Evolutionary conservation across 75 land plant genomes (phyloP), one percentile per base, ranked within the genome.

Genomic region (Larix kaempferi): DNA sequence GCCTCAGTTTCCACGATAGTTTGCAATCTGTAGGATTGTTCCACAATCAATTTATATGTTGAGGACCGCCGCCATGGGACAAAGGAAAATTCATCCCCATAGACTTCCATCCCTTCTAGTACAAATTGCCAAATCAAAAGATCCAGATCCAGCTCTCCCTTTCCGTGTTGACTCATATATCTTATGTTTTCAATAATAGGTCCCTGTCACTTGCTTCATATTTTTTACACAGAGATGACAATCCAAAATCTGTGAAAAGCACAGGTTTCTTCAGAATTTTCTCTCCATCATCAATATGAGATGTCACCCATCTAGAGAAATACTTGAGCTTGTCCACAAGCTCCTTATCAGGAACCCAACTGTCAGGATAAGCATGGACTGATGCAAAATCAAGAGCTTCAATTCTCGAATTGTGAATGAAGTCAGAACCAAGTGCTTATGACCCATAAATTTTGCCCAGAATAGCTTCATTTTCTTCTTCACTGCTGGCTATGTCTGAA

Each of bases 121-220:
- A 94, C 44, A 22, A 96, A 80, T 78, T 96, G 99, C 99, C 99
- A 96, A 17, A 88, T 59, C 33, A 96, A n/a, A 76, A 13, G 98
- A 76, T 10, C 99, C 99, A 5, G 95, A 95, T 8, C 92, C 98
- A 54, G 95, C 77, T 29, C 87, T 73, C 11, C 78, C 76, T 58
- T 62, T 74, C 78, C 71, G 89, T 17, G 92, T 92, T 13, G 98
- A 92, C 35, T 90, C 84, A 66, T 86, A 88, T 3, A 92, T 74
- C 21, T 80, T 77, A 57, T 91, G 76, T 59, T 78, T 86, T 82
- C 77, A 80, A 81, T 35, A 92, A 81, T 17, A 60, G 65, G 19
- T 89, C 86, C 52, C 99, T 74, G 73, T 92, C 81, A 22, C 73
- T 61, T 35, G 73, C 83, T 6, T 83, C 52, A 74, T 84, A 94